Evolutionary conservation across 2,329 filamentous ascomycete species (phyloP).

Genomic region (Ilyonectria sp.): DNA sequence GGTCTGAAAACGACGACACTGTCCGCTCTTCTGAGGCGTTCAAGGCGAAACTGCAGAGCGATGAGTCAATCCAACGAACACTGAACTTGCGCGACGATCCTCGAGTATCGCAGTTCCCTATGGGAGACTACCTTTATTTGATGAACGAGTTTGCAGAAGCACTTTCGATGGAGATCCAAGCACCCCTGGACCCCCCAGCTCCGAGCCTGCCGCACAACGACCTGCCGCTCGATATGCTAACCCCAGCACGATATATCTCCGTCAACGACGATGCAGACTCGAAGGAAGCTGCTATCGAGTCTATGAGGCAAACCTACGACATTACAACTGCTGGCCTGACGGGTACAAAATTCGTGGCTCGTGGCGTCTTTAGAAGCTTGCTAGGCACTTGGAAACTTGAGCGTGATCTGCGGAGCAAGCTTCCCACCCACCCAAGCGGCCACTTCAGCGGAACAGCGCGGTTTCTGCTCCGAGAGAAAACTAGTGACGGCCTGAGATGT

Average conservation of each 20-base stretch:
- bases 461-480: slow-evolving; percentile 75
- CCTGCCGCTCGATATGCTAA: slow-evolving; percentile 67
- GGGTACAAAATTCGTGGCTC: slow-evolving; percentile 69
- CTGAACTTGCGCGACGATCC: slow-evolving; percentile 66
- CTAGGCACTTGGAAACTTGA: slow-evolving; percentile 79
- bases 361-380: slow-evolving; percentile 79
- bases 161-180: slow-evolving; percentile 65
- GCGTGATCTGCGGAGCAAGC: slow-evolving; percentile 67
- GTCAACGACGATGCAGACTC: slow-evolving; percentile 55
- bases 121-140: slow-evolving; percentile 84
- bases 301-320: slow-evolving; percentile 62
- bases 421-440: slow-evolving; percentile 74
- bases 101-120: slow-evolving; percentile 80
- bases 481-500: slow-evolving; percentile 64
- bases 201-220: slow-evolving; percentile 57
- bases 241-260: slow-evolving; percentile 69
- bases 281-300: slow-evolving; percentile 57
- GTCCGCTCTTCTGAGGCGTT: slow-evolving; percentile 50
- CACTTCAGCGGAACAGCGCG: slow-evolving; percentile 75
- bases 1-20: slow-evolving; percentile 58
- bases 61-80: slow-evolving; percentile 63
- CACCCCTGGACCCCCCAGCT: slow-evolving; percentile 44
- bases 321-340: slow-evolving; percentile 60
- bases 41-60: slow-evolving; percentile 58
- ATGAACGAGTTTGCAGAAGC: slow-evolving; percentile 79